These are phyloP conservation scores for Neurospora pannonica DNA, from an alignment of 495 filamentous ascomycete genomes.

Conservation along the genomic window DNA sequence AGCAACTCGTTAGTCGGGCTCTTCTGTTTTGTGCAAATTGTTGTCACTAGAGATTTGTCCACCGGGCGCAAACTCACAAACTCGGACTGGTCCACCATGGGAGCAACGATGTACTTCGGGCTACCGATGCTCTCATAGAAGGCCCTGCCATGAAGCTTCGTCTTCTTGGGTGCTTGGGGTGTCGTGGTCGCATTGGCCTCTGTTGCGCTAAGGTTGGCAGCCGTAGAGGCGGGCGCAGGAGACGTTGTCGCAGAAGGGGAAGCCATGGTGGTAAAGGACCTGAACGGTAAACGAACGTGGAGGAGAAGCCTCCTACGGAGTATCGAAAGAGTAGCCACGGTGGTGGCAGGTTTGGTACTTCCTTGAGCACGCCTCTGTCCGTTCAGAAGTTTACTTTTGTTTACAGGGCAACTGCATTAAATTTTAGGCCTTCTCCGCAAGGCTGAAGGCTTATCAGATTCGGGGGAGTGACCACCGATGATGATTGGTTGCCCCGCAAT, in stretches of 20 bases:
- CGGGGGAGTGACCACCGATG: not conserved
- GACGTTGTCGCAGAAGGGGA: not conserved
- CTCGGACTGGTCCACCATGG: conserved; percentile 98
- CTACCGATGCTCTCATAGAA: conserved; percentile 92
- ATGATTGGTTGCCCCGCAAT: not conserved
- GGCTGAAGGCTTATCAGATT: conserved; percentile 3
- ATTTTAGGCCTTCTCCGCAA: conserved; percentile 10
- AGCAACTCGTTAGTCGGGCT: not conserved
- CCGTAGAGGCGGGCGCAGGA: not conserved
- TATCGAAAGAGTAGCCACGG: not conserved
- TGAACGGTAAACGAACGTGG: not conserved
- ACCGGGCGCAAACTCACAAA: conserved; percentile 53
- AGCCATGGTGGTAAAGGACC: conserved; percentile 12
- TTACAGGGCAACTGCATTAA: not conserved
- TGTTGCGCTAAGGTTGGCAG: not conserved
- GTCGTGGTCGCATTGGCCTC: not conserved
- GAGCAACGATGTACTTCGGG: conserved; percentile 81
- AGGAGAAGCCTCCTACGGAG: not conserved
- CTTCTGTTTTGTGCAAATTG: not conserved
- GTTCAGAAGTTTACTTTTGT: not conserved
- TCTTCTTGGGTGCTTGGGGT: conserved; percentile 15
- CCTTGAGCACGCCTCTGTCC: not conserved
- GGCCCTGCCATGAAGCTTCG: conserved; percentile 69
- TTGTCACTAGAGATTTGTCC: conserved; percentile 8
- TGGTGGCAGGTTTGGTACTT: not conserved